Evolutionary conservation across 148 eudicot genomes (phyloP).

Genomic region (Cornus controversa): DNA sequence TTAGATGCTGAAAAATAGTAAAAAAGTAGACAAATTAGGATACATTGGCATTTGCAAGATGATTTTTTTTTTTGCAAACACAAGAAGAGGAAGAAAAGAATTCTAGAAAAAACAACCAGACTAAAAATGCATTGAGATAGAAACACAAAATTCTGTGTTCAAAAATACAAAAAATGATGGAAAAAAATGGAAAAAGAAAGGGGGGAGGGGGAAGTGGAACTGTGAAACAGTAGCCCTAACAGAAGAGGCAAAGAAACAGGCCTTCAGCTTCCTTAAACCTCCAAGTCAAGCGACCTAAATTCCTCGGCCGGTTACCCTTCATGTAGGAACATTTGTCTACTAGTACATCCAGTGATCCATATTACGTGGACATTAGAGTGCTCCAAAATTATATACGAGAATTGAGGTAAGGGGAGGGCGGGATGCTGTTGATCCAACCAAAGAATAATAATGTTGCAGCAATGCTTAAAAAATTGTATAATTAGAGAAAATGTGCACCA

Average conservation of each 20-base stretch:
- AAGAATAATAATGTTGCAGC: constrained; percentile 19
- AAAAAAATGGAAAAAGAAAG: not conserved
- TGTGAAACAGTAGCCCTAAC: not conserved
- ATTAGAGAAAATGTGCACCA: constrained; percentile 72
- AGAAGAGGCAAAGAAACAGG: not conserved
- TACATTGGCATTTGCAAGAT: no score
- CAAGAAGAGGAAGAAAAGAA: no score
- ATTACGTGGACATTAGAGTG: not conserved
- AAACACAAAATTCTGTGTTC: not conserved
- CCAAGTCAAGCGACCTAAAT: not conserved
- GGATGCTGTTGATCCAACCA: constrained; percentile 23
- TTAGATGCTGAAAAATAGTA: no score
- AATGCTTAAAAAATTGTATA: constrained; percentile 48
- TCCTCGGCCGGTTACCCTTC: not conserved
- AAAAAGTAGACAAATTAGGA: no score
- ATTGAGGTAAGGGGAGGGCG: constrained; percentile 10
- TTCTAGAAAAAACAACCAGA: no score
- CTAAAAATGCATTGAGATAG: not conserved
- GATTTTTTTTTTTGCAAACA: no score
- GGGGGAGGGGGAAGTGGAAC: not conserved
- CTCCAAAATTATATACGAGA: not conserved
- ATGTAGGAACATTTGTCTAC: not conserved
- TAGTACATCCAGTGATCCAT: not conserved
- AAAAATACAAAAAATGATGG: not conserved
- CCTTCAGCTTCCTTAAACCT: not conserved